Percentiles rank a stretch among this genome's conserved stretches.
Evolutionary conservation across 2,329 filamentous ascomycete species (phyloP).

Genomic region (Elsinoe fawcettii): DNA sequence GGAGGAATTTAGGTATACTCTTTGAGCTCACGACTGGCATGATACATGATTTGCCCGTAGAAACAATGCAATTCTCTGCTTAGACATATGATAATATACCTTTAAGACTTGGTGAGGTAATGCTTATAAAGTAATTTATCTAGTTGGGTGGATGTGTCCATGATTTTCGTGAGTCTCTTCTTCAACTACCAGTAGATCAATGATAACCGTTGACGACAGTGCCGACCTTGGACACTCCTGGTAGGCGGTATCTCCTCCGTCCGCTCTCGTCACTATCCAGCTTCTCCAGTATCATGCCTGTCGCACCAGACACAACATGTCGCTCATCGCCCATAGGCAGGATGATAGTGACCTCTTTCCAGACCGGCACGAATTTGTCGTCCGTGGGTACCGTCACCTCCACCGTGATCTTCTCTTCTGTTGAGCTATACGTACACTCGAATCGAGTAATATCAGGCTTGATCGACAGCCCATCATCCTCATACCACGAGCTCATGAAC

Average conservation of each 20-base stretch:
- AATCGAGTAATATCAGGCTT: slow-evolving; percentile 36
- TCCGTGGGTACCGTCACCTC: slow-evolving; percentile 34
- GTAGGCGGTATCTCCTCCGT: slow-evolving; percentile 19
- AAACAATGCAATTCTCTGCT: no score
- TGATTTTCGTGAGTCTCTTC: no score
- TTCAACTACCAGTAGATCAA: not conserved
- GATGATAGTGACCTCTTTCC: slow-evolving; percentile 44
- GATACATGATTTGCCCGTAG: no score
- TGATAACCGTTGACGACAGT: not conserved
- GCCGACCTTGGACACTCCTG: not conserved
- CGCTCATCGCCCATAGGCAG: slow-evolving; percentile 45
- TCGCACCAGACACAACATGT: slow-evolving; percentile 25
- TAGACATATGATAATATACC: no score
- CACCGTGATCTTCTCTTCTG: slow-evolving; percentile 38
- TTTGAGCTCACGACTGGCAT: not conserved
- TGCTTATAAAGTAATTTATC: no score
- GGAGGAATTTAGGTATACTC: slow-evolving; percentile 30
- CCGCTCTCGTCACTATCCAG: slow-evolving; percentile 22
- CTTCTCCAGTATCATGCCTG: slow-evolving; percentile 18
- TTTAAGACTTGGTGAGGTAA: no score
- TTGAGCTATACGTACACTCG: slow-evolving; percentile 38
- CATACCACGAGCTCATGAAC: slow-evolving; percentile 43
- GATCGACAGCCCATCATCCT: slow-evolving; percentile 51
- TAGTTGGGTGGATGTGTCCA: no score
- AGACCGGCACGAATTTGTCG: slow-evolving; percentile 41